phyloP scores from a whole-genome alignment of 2,329 filamentous ascomycete genomes.

The Colletotrichum sp. region DNA sequence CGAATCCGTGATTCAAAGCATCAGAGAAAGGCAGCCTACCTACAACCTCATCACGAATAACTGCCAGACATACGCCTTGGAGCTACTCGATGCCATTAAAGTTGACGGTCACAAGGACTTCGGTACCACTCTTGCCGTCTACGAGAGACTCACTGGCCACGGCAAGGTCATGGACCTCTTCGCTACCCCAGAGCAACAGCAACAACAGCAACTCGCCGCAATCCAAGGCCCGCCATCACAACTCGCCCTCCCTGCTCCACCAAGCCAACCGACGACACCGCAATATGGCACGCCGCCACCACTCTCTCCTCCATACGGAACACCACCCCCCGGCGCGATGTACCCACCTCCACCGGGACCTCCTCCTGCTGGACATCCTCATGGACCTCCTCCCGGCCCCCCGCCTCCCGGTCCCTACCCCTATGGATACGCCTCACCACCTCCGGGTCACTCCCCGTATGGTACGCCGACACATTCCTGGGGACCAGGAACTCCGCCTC shows the following conservation, averaged over 20 bases:
- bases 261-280: conserved; percentile 34
- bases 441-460: neutral
- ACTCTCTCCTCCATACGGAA: conserved; percentile 22
- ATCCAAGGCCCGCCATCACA: conserved; percentile 5
- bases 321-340: neutral
- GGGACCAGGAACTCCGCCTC: neutral
- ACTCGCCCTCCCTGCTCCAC: conserved; percentile 52
- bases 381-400: conserved; percentile 4
- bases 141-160: conserved; percentile 52
- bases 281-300: neutral
- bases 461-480: neutral
- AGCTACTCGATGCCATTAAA: conserved; percentile 59
- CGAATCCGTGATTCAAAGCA: conserved; percentile 58
- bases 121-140: conserved; percentile 58
- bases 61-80: conserved; percentile 62
- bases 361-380: neutral
- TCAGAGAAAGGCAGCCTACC: conserved; percentile 50
- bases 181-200: conserved; percentile 32
- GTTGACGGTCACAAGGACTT: conserved; percentile 55
- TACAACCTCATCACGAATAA: conserved; percentile 68
- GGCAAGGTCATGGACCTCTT: conserved; percentile 60
- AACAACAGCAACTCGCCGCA: neutral
- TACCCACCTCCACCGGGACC: neutral
- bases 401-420: neutral
- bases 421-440: neutral